These are phyloP conservation scores for Pochonia chlamydosporia DNA, from an alignment of 2,329 filamentous ascomycete species.

Conservation along the genomic window DNA sequence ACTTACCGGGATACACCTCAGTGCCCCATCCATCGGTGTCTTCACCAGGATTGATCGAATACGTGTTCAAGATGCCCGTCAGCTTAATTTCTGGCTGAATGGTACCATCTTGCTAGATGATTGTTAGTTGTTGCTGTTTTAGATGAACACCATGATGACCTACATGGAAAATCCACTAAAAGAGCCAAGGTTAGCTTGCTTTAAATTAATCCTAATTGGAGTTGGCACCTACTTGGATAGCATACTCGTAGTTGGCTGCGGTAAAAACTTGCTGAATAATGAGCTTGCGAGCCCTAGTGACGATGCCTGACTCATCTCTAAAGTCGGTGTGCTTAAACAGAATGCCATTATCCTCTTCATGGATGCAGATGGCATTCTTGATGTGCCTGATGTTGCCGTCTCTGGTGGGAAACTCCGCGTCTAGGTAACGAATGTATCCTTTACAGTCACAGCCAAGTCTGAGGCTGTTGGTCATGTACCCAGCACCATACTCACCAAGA, in stretches of 20 bases:
- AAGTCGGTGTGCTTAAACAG: slow-evolving; percentile 95
- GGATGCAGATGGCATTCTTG: slow-evolving; percentile 92
- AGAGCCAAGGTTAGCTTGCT: slow-evolving; percentile 33
- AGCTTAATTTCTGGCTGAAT: slow-evolving; percentile 89
- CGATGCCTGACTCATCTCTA: slow-evolving; percentile 79
- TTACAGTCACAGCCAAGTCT: slow-evolving; percentile 80
- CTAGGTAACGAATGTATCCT: slow-evolving; percentile 85
- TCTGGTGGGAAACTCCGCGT: slow-evolving; percentile 76
- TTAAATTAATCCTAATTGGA: background rate
- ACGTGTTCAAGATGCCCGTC: slow-evolving; percentile 90
- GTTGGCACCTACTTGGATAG: slow-evolving; percentile 30
- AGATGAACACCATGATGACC: slow-evolving; percentile 7
- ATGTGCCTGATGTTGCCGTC: slow-evolving; percentile 71
- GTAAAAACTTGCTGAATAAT: slow-evolving; percentile 91
- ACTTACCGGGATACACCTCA: slow-evolving; percentile 65
- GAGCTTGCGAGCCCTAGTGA: slow-evolving; percentile 53
- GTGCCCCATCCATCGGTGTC: slow-evolving; percentile 85
- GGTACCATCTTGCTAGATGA: slow-evolving; percentile 67
- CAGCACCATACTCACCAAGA: slow-evolving; percentile 73
- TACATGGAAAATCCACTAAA: slow-evolving; percentile 79
- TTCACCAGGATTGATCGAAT: slow-evolving; percentile 72
- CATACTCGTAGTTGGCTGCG: slow-evolving; percentile 92
- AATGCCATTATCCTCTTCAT: slow-evolving; percentile 88
- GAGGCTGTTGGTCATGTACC: slow-evolving; percentile 78
- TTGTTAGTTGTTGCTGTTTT: slow-evolving; percentile 14